These are phyloP conservation scores for Fusarium verticillioides DNA, from an alignment of 2,329 filamentous ascomycete species.

Conservation along the genomic window DNA sequence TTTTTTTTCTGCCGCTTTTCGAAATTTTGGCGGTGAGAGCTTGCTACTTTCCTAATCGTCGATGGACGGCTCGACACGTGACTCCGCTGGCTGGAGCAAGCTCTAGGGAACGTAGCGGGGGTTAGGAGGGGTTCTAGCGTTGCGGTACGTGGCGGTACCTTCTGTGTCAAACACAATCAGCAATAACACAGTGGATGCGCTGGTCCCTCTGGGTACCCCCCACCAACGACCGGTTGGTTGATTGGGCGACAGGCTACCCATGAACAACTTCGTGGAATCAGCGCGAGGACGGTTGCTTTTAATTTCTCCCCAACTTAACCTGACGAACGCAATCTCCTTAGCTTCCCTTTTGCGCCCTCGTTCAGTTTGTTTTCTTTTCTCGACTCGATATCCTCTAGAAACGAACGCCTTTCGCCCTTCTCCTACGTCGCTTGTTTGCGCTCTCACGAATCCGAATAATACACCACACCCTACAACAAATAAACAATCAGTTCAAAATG, in stretches of 20 bases:
- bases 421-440: neutral
- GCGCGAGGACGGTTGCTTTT: constrained; percentile 41
- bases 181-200: constrained; percentile 13
- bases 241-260: constrained; percentile 45
- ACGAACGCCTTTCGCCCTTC: neutral
- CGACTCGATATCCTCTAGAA: constrained; percentile 11
- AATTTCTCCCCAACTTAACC: constrained; percentile 46
- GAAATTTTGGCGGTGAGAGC: constrained; percentile 49
- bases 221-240: constrained; percentile 42
- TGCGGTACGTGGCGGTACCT: constrained; percentile 32
- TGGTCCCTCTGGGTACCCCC: constrained; percentile 43
- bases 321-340: constrained; percentile 39
- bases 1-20: constrained; percentile 49
- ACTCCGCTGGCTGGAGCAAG: constrained; percentile 12
- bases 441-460: constrained; percentile 27
- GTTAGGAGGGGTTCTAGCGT: constrained; percentile 22
- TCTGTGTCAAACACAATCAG: constrained; percentile 1
- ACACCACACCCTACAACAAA: constrained; percentile 18
- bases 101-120: constrained; percentile 21
- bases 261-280: constrained; percentile 42
- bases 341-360: constrained; percentile 17
- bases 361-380: constrained; percentile 4
- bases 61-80: constrained; percentile 25
- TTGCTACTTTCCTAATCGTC: neutral
- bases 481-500: constrained; percentile 52